Conservation (phyloP, 805 yeast genomes). For the Cyberlindnera nakhonratchasimensis region DNA sequence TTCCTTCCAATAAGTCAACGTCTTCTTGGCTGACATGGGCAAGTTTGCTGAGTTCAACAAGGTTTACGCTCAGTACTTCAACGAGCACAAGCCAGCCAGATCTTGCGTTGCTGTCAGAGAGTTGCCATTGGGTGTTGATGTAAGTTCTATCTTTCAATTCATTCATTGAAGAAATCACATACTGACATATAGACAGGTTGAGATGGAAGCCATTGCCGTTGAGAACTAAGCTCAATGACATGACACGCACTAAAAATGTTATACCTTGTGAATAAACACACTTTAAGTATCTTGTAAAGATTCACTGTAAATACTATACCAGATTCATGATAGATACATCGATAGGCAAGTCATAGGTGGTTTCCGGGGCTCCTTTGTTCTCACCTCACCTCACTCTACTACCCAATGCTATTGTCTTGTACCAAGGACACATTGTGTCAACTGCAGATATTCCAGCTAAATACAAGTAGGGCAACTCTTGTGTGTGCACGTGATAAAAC, state of each 20-base stretch:
- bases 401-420: too few species aligned
- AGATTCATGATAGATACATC: too few species aligned
- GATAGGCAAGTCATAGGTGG: too few species aligned
- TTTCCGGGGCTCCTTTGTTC: too few species aligned
- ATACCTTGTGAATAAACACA: neutral
- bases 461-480: neutral
- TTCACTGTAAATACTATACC: too few species aligned
- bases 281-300: too few species aligned
- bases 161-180: constrained; percentile 4
- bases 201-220: constrained; percentile 89
- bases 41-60: constrained; percentile 82
- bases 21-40: constrained; percentile 88
- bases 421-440: too few species aligned
- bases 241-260: neutral
- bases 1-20: constrained; percentile 38
- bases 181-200: constrained; percentile 39
- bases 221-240: constrained; percentile 38
- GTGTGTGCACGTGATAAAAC: constrained; percentile 1
- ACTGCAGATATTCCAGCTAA: neutral
- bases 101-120: constrained; percentile 94
- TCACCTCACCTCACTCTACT: too few species aligned
- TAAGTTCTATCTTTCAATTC: constrained; percentile 22
- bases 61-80: constrained; percentile 77
- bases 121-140: constrained; percentile 81
- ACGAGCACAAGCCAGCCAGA: constrained; percentile 87